These are phyloP conservation scores for Metschnikowia reukaufii DNA, from an alignment of 805 yeast genomes.

Conservation along the genomic window DNA sequence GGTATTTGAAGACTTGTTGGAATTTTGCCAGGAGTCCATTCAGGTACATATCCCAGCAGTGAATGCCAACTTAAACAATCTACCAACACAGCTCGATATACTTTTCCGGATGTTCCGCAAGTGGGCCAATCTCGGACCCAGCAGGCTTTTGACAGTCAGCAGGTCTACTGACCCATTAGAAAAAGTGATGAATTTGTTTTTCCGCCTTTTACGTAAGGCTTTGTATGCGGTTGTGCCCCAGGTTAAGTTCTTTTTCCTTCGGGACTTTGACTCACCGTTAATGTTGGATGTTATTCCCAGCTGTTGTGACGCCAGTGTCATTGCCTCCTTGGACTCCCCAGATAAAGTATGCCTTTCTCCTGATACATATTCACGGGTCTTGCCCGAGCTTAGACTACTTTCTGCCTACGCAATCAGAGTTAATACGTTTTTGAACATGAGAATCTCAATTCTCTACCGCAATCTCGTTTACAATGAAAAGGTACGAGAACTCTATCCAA, in stretches of 20 bases:
- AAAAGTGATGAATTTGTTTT: constrained; percentile 33
- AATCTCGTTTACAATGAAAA: constrained; percentile 26
- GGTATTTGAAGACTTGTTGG: constrained; percentile 25
- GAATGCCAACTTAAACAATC: constrained; percentile 23
- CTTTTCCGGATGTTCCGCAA: constrained; percentile 34
- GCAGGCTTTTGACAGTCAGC: constrained; percentile 26
- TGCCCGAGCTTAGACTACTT: constrained; percentile 20
- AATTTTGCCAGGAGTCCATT: constrained; percentile 27
- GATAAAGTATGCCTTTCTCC: constrained; percentile 13
- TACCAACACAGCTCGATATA: constrained; percentile 32
- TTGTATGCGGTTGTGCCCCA: constrained; percentile 40
- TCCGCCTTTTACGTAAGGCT: constrained; percentile 33
- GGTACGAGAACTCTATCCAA: constrained; percentile 24
- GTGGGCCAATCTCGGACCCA: constrained; percentile 39
- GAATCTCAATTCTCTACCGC: constrained; percentile 32
- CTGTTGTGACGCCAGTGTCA: constrained; percentile 27
- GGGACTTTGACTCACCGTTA: constrained; percentile 43
- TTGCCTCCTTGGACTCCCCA: constrained; percentile 23
- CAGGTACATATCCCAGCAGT: constrained; percentile 30
- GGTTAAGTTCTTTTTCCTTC: constrained; percentile 37
- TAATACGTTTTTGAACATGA: constrained; percentile 29
- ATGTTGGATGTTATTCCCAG: constrained; percentile 36
- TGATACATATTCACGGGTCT: constrained; percentile 16
- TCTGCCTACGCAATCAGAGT: constrained; percentile 34
- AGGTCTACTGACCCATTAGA: constrained; percentile 31